Evolutionary conservation across 2,329 filamentous ascomycete species (phyloP), one percentile per base, ranked within the genome.

Genomic region (Calonectria hawksworthii): DNA sequence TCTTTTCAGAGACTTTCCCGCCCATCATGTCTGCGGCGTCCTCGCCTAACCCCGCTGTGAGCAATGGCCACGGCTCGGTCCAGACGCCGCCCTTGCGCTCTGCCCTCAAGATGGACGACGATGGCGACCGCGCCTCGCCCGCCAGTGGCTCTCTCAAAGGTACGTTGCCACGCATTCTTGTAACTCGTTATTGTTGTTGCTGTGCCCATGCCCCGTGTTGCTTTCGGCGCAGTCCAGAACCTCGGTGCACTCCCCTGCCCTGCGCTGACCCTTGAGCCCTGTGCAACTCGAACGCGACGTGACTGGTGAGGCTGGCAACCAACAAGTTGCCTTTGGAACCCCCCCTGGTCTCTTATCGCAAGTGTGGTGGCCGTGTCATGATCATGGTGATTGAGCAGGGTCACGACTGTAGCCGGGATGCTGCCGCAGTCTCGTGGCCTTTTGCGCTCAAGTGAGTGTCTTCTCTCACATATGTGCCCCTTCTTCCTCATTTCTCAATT

Each of bases 81-180:
- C 78, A 76, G 44, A 47, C 44, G 73, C 79, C 78, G 74, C 85
- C 86, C 9, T 80, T 88, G 68, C 86, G 86, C 61, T 88, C 87
- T 47, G 87, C 86, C 30, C 80, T 88, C 77, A 89, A 88, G 80
- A 80, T 77, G 18, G 87, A 89, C 36, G 86, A 87, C 66, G 87
- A 88, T 61, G 78, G 63, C 63, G 85, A 86, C 59, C 83, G 81
- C 73, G 82, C 84, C 3, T 80, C 81, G 28, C 83, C 86, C 14
- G 79, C 84, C 47, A 85, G 83, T 74, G 83, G 83, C 66, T 82
- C 85, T 47, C 78, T 84, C 52, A 89, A 89, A 87, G 87, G 87
- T 89, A 80, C 74, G 86, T 86, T 59, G 23, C 64, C 30, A 34
- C 28, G 26, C 6, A 18, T 26, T 28, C 18, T 73, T 28, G 38